These are phyloP conservation scores for Albugo laibachii DNA, from an alignment of 352 stramenopile genomes.

Conservation along the genomic window DNA sequence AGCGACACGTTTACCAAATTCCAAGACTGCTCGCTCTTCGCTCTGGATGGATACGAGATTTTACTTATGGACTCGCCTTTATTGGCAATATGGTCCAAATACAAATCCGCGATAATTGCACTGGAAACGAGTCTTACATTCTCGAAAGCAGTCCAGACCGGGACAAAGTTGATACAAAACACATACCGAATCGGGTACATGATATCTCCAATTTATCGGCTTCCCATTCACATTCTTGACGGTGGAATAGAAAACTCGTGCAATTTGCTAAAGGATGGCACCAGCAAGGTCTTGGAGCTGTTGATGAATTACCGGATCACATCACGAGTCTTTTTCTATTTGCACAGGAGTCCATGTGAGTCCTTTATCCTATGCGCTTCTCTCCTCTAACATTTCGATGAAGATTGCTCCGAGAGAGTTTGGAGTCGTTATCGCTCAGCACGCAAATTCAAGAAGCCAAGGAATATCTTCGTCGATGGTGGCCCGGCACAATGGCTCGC, in stretches of 20 bases:
- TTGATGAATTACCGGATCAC: constrained; percentile 38
- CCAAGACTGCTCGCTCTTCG: neutral
- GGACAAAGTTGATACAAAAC: constrained; percentile 29
- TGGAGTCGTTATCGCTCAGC: constrained; percentile 30
- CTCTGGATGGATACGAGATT: constrained; percentile 37
- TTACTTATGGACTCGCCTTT: constrained; percentile 48
- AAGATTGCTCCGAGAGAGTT: constrained; percentile 1
- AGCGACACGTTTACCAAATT: neutral
- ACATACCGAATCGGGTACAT: constrained; percentile 23
- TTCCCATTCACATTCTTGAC: constrained; percentile 26
- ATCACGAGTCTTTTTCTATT: constrained; percentile 26
- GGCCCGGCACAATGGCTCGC: constrained; percentile 11
- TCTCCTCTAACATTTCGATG: too few relatives aligned
- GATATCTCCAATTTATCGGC: neutral
- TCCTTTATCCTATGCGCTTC: neutral
- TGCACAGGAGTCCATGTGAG: constrained; percentile 32
- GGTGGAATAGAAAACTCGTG: constrained; percentile 14
- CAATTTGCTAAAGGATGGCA: too few relatives aligned
- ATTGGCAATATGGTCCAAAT: constrained; percentile 47
- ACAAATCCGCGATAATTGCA: constrained; percentile 45
- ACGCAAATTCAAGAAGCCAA: constrained; percentile 12
- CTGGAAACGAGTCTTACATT: constrained; percentile 44
- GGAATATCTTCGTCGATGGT: constrained; percentile 12
- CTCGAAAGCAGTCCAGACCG: constrained; percentile 30
- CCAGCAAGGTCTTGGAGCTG: constrained; percentile 20